These are phyloP conservation scores for Albizia julibrissin DNA, from an alignment of 306 rosid genomes.

Conservation along the genomic window DNA sequence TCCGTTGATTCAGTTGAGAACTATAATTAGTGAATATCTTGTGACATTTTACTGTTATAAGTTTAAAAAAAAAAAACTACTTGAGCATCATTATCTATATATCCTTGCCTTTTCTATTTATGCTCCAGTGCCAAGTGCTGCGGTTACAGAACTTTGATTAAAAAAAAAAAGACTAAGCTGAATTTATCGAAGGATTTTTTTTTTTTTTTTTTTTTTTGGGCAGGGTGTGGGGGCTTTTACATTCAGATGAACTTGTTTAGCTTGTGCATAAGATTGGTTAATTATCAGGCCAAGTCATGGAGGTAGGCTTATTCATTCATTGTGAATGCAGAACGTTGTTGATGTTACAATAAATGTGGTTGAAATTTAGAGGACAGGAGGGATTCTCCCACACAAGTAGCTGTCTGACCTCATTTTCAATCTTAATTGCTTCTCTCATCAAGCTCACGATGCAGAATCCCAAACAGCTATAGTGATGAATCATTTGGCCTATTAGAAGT, in stretches of 20 bases:
- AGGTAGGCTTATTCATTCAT: not conserved
- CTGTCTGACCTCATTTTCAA: not conserved
- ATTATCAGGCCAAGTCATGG: not conserved
- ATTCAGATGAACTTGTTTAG: not conserved
- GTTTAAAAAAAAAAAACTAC: not conserved
- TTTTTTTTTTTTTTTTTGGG: not conserved
- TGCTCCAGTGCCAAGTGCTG: not conserved
- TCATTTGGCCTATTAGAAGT: not conserved
- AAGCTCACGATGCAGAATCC: not conserved
- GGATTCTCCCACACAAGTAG: not conserved
- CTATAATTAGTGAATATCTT: not conserved
- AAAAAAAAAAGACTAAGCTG: not conserved
- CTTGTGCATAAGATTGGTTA: not conserved
- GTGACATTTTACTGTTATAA: not conserved
- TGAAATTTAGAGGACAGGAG: not conserved
- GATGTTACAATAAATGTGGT: not conserved
- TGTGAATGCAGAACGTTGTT: not conserved
- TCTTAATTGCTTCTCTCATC: not conserved
- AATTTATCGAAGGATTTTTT: too few relatives aligned
- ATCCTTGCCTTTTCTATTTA: too few relatives aligned
- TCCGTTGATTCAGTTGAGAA: not conserved
- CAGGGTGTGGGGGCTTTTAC: not conserved
- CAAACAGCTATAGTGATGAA: not conserved
- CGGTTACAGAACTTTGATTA: too few relatives aligned
- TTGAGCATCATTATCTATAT: too few relatives aligned